Evolutionary conservation across 768 basidiomycete species (phyloP), one percentile per base, ranked within the genome.

Genomic region (Clitopilus passeckerianus): DNA sequence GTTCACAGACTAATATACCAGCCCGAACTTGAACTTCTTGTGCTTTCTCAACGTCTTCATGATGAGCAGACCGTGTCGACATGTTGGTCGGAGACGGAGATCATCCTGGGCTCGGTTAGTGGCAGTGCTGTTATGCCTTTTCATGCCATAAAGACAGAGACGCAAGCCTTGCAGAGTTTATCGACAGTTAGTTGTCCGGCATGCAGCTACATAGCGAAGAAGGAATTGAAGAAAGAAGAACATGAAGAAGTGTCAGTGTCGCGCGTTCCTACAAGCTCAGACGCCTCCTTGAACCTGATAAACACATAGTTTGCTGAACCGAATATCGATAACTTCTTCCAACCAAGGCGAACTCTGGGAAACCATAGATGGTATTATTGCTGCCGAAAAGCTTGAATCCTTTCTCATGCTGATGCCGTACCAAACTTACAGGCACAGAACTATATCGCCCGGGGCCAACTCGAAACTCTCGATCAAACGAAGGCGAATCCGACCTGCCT

Each of bases 1-100:
- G 54, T 41, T 44, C 55, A 77, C 81, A 53, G 59, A 86, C 86
- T 70, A 80, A 73, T 57, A 82, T 72, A 7, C 79, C 87, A 56
- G 85, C 86, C 60, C 70, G 76, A n/a, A 80, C 75, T 66, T 89
- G 87, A 18, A 89, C 63, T 46, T 73, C 71, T 60, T 88, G 80
- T 34, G 87, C 87, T 64, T 73, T 74, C 20, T 88, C 79, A 54
- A 82, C 78, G 60, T 86, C 83, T 68, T 83, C 77, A 56, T 77
- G 75, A 35, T 80, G 75, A 60, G 77, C 80, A 56, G 74, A 71
- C 63, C 80, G 73, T 65, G 74, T 67, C 18, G 70, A 71, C 72
- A 72, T 73, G 56, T 24, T 50, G 16, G 46, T 50, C 46, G 46
- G 46, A 50, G 22, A 50, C 46, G 46, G 46, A 59, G 22, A 35